phyloP scores from a whole-genome alignment of 139 green algal species.

The Chlorella sorokiniana region DNA sequence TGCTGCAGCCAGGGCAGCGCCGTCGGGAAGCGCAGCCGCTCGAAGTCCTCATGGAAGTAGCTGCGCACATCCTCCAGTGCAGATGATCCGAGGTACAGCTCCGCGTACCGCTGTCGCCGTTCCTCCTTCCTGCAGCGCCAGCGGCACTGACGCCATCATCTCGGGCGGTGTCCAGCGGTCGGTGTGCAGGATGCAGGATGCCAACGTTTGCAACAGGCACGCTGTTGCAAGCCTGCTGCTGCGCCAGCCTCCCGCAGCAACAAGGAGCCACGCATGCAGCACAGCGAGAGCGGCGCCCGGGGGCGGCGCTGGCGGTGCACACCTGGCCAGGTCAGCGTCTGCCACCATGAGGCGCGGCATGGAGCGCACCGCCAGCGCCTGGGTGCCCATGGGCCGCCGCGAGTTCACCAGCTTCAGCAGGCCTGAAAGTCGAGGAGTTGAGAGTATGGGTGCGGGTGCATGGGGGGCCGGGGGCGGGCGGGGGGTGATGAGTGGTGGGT shows the following conservation, averaged over 20 bases:
- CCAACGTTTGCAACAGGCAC: no score
- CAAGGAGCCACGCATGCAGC: no score
- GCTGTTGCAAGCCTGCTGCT: no score
- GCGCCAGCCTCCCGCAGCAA: no score
- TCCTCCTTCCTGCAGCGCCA: neutral
- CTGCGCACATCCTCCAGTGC: conserved; percentile 7
- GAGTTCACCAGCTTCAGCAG: conserved; percentile 7
- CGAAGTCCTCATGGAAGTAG: conserved; percentile 5
- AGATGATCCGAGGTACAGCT: conserved; percentile 5
- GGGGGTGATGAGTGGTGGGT: no score
- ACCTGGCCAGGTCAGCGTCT: neutral
- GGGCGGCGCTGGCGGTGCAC: neutral
- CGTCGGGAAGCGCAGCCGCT: neutral
- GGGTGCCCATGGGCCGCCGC: conserved; percentile 24
- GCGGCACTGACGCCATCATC: neutral
- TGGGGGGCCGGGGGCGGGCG: no score
- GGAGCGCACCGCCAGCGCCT: neutral
- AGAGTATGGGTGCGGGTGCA: no score
- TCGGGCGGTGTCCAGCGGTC: neutral
- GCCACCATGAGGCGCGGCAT: conserved; percentile 18
- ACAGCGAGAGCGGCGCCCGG: neutral
- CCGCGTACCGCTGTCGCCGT: neutral
- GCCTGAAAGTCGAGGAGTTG: neutral
- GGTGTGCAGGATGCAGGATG: neutral
- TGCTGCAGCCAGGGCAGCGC: conserved; percentile 8